These are phyloP conservation scores for Gossypium schwendimanii DNA, from an alignment of 441 rosid species.

Conservation along the genomic window DNA sequence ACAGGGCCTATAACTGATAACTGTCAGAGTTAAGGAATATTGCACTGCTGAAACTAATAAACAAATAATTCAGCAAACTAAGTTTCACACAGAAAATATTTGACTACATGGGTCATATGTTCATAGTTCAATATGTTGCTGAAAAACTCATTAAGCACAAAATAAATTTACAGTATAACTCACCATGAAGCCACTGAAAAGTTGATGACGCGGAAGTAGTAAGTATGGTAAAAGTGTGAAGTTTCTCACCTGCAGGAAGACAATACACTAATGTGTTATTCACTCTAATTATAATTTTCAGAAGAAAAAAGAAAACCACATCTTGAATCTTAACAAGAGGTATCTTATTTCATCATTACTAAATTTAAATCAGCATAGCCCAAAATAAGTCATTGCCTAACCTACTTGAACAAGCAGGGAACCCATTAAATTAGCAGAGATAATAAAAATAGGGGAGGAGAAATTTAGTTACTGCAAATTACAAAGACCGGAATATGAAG, in stretches of 20 bases:
- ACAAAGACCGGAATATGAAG: not conserved
- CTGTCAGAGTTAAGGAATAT: not conserved
- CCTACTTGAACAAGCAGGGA: not conserved
- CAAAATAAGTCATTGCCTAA: not conserved
- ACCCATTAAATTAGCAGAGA: not conserved
- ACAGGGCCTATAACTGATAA: not conserved
- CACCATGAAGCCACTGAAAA: conserved; percentile 77
- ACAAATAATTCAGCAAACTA: not conserved
- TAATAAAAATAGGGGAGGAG: not conserved
- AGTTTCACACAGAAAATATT: not conserved
- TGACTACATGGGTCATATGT: not conserved
- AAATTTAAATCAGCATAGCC: not conserved
- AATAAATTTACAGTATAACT: conserved; percentile 25
- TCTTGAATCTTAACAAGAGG: not conserved
- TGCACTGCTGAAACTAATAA: not conserved
- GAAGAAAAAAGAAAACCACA: not conserved
- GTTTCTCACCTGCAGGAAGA: conserved; percentile 55
- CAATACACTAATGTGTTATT: not conserved
- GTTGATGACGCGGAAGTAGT: conserved; percentile 74
- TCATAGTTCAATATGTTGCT: not conserved
- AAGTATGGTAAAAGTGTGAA: conserved; percentile 64
- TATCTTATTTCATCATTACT: not conserved
- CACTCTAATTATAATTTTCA: not conserved
- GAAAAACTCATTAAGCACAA: not conserved
- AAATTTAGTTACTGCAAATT: not conserved